phyloP scores from a whole-genome alignment of 2,329 filamentous ascomycete species.

The Epichloe amarillans region DNA sequence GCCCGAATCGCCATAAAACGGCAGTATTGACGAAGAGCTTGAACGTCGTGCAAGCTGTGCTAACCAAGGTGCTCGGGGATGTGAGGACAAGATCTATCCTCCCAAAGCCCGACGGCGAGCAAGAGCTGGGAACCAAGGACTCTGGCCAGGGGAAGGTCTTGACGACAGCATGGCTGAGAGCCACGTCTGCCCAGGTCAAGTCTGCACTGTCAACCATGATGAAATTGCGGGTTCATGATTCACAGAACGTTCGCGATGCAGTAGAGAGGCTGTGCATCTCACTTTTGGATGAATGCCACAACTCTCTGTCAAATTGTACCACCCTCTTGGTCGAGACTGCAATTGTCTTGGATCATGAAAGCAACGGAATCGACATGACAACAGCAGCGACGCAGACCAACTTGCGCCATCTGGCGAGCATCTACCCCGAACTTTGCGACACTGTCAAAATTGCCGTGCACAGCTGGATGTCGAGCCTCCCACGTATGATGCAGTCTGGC shows the following conservation, averaged over 20 bases:
- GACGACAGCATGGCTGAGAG: constrained; percentile 56
- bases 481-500: constrained; percentile 68
- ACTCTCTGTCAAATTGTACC: constrained; percentile 55
- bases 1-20: constrained; percentile 43
- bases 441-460: constrained; percentile 59
- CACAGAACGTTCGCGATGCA: constrained; percentile 52
- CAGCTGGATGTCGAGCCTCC: constrained; percentile 69
- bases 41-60: constrained; percentile 39
- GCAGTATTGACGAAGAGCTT: constrained; percentile 51
- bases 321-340: constrained; percentile 69
- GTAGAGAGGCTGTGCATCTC: constrained; percentile 59
- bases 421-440: constrained; percentile 49
- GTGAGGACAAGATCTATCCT: constrained; percentile 36
- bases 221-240: constrained; percentile 58
- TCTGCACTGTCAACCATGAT: constrained; percentile 67
- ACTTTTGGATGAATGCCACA: constrained; percentile 66
- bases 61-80: constrained; percentile 45
- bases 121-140: constrained; percentile 11
- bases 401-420: constrained; percentile 47
- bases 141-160: constrained; percentile 24
- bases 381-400: constrained; percentile 28
- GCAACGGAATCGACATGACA: constrained; percentile 21
- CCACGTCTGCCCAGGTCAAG: constrained; percentile 69
- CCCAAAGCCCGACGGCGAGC: constrained; percentile 16
- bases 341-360: constrained; percentile 49